A percentile compares a stretch with the other conserved stretches of the same genome.
Conservation (phyloP, 441 rosid genomes). For the Rhodomyrtus psidioides region DNA sequence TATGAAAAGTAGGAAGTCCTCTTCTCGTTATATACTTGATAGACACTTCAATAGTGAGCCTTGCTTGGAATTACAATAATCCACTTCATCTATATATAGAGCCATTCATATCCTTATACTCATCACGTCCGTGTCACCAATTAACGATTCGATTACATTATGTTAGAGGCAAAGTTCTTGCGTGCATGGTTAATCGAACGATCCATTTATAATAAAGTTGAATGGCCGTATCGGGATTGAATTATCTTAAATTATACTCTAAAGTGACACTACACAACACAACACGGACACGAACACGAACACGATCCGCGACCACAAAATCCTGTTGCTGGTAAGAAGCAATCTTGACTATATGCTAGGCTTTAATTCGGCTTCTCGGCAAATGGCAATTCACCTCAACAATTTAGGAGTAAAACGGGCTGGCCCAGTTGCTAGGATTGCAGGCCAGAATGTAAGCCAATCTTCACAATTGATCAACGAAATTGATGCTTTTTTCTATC, state of each 20-base stretch:
- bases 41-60: not conserved
- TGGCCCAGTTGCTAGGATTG: not conserved
- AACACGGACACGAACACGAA: not conserved
- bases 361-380: not conserved
- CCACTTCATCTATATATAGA: not conserved
- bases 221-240: not conserved
- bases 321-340: not conserved
- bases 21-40: not conserved
- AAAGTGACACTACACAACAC: not conserved
- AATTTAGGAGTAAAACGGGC: not conserved
- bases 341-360: not conserved
- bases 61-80: not conserved
- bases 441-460: not conserved
- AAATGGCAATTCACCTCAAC: not conserved
- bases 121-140: fast-evolving
- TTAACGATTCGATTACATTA: not conserved
- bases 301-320: not conserved
- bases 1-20: not conserved
- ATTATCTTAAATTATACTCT: not conserved
- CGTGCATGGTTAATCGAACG: not conserved
- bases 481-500: not conserved
- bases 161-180: not conserved
- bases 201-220: not conserved
- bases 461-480: not conserved
- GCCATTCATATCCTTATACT: not conserved